Evolutionary conservation across 2,329 filamentous ascomycete species (phyloP), one percentile per base, ranked within the genome.

Genomic region (Grosmannia huntii): DNA sequence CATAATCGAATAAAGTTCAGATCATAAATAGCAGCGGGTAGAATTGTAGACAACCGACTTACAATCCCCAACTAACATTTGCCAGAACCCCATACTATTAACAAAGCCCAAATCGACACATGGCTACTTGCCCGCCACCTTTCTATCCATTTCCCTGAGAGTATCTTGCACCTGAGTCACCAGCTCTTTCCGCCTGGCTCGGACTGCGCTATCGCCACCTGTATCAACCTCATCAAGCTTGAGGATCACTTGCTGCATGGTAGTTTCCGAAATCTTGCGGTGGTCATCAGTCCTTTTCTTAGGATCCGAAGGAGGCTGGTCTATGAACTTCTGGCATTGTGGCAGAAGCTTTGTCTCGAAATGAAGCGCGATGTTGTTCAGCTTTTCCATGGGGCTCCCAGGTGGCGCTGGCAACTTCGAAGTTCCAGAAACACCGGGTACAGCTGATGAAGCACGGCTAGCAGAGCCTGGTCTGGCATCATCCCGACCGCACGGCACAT

Each of bases 191-290:
- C 89, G 75, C 68, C 75, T 80, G 14, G 76, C 71, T 61, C 87
- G 77, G 28, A 86, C 82, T 14, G 85, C 82, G 11, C 74, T 69
- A 63, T 88, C 82, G 5, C 86, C 87, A 53, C 86, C 84, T 0
- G 84, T 85, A 64, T 92, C 87, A 3, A 92, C 82, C 25, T 79
- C 84, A 68, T 94, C 89, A 46, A 90, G 70, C 72, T 91, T 92
- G 62, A 94, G 72, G 44, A 92, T 67, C 2, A 90, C 82, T 64
- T 90, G 86, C 61, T 85, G 82, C 75, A 94, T 76, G 46, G 90
- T 79, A 5, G 85, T 88, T 74, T 94, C 89, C 4, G 82, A 84
- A 21, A 94, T 70, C 67, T 81, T 85, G 68, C 86, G 84, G 68
- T 92, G 85, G 66, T 91, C 86, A 38, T 90, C 87, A 16, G 80